A percentile compares a stretch with the other conserved stretches of the same genome.
Conservation (phyloP, 352 stramenopile species). For the Globisporangium takayamanum region DNA sequence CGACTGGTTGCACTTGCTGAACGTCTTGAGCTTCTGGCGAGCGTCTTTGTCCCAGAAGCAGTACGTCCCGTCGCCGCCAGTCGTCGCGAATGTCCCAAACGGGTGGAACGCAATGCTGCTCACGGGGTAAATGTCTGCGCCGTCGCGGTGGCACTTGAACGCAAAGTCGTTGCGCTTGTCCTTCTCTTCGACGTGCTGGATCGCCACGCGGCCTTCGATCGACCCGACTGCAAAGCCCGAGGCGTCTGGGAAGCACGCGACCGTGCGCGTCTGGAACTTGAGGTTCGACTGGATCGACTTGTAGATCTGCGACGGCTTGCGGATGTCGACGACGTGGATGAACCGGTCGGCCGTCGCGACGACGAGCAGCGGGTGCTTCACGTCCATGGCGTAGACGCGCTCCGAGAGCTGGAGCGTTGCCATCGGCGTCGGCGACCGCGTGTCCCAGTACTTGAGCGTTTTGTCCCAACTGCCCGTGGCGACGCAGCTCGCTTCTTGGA, state of each 20-base stretch:
- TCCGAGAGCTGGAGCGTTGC: slow-evolving; percentile 90
- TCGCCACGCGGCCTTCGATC: slow-evolving; percentile 88
- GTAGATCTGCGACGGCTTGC: slow-evolving; percentile 85
- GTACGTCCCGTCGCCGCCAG: slow-evolving; percentile 92
- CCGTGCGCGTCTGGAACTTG: slow-evolving; percentile 85
- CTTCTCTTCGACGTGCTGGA: slow-evolving; percentile 87
- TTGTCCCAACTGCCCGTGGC: slow-evolving; percentile 94
- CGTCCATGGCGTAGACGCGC: slow-evolving; percentile 93
- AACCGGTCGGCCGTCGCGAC: slow-evolving; percentile 89
- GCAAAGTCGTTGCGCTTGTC: slow-evolving; percentile 85
- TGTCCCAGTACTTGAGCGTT: slow-evolving; percentile 97
- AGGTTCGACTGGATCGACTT: slow-evolving; percentile 79
- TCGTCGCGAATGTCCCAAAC: slow-evolving; percentile 95
- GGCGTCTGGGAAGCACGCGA: slow-evolving; percentile 86
- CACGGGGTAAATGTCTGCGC: slow-evolving; percentile 84
- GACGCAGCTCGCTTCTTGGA: slow-evolving; percentile 86
- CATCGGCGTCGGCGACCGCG: slow-evolving; percentile 82
- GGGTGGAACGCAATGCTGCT: slow-evolving; percentile 90
- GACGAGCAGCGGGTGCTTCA: slow-evolving; percentile 89
- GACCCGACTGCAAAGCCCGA: slow-evolving; percentile 86
- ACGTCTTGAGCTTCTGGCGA: slow-evolving; percentile 93
- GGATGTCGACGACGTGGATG: slow-evolving; percentile 86
- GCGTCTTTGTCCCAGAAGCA: slow-evolving; percentile 99
- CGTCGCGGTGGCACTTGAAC: slow-evolving; percentile 90
- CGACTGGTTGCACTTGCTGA: slow-evolving; percentile 79